phyloP scores from a whole-genome alignment of 106 monocot genomes.

The Amphibolis antarctica region DNA sequence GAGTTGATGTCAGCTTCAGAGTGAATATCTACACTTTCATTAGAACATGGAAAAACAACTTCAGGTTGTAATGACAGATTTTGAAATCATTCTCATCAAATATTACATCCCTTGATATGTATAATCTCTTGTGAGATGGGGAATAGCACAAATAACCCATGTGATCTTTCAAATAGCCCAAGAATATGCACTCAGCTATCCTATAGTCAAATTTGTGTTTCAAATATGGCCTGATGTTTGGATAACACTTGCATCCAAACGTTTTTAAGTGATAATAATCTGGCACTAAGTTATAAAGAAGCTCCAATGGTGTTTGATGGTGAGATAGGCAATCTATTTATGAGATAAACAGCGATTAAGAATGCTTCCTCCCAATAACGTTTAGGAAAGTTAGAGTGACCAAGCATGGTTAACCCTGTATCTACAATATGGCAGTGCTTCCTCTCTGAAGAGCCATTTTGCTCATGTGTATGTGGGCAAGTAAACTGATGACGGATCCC shows the following conservation, averaged over 20 bases:
- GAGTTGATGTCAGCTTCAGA: neutral
- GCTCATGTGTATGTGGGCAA: neutral
- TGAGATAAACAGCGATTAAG: neutral
- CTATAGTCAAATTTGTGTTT: neutral
- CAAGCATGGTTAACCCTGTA: neutral
- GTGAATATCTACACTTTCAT: neutral
- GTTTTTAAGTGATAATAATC: neutral
- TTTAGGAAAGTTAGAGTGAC: neutral
- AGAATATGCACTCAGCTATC: neutral
- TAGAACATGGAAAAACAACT: neutral
- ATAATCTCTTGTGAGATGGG: neutral
- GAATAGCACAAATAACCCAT: neutral
- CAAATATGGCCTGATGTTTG: neutral
- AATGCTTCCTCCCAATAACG: slow-evolving; percentile 1
- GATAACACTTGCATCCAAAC: slow-evolving; percentile 4
- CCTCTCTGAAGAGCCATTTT: too few species aligned
- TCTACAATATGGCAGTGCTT: neutral
- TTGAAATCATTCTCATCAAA: neutral
- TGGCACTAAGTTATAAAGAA: neutral
- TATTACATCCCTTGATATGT: neutral
- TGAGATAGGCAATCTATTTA: neutral
- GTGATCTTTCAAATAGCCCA: neutral
- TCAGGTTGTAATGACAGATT: too few species aligned
- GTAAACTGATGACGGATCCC: neutral
- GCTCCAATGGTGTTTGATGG: neutral